Conservation (phyloP, 331 rosid genomes). For the Telfairia occidentalis region DNA sequence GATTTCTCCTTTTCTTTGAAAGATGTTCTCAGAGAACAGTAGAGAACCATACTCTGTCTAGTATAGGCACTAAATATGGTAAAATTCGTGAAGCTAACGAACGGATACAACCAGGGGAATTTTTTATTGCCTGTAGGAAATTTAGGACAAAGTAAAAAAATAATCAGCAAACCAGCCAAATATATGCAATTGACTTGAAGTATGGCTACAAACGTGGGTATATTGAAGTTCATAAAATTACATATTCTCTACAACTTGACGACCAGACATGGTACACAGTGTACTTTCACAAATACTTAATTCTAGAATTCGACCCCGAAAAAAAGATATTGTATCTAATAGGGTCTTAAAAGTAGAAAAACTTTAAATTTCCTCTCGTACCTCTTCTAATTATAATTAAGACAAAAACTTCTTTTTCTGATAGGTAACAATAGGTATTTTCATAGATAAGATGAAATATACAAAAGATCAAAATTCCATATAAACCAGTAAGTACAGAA, state of each 20-base stretch:
- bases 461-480: not conserved
- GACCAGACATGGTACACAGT: not conserved
- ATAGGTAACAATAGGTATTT: too few relatives aligned
- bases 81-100: conserved; percentile 67
- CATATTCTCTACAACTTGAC: not conserved
- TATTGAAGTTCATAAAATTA: not conserved
- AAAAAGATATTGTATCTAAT: too few relatives aligned
- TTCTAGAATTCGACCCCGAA: too few relatives aligned
- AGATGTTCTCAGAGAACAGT: not conserved
- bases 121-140: conserved; percentile 62
- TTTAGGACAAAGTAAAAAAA: not conserved
- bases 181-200: not conserved
- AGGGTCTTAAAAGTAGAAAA: too few relatives aligned
- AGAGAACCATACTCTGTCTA: conserved; percentile 44
- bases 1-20: not conserved
- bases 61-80: conserved; percentile 62
- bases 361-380: not conserved
- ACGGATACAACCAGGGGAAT: conserved; percentile 69
- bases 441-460: not conserved
- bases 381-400: not conserved
- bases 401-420: too few relatives aligned
- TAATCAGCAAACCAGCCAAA: conserved; percentile 5
- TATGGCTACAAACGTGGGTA: not conserved
- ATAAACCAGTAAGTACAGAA: not conserved
- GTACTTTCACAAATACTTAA: not conserved